Evolutionary conservation across 2,329 filamentous ascomycete genomes (phyloP), one percentile per base, ranked within the genome.

Genomic region (Gliomastix tumulicola): DNA sequence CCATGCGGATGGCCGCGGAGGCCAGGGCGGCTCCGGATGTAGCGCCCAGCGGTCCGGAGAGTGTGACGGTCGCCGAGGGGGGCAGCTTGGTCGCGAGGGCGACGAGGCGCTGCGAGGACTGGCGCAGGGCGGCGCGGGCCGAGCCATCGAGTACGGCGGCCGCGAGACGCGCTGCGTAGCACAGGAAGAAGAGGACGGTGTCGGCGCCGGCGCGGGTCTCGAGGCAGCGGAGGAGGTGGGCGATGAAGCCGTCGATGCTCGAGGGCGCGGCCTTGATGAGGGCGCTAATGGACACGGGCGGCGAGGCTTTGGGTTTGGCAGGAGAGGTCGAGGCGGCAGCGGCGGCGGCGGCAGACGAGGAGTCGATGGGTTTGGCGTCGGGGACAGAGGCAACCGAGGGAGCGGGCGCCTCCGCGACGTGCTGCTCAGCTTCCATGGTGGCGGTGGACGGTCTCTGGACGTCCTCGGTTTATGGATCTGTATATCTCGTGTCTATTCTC

Each of bases 191-290:
- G 48, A 89, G 76, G 43, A 80, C 67, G 34, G 75, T 73, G 61
- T 88, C 84, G 56, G 82, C 77, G 51, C 84, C 83, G 23, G 71
- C 59, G 31, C 83, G 77, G 9, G 81, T 83, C 44, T 77, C 72
- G 48, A 88, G 67, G 53, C 84, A 76, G 45, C 78, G 78, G 51
- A 71, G 63, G 34, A 80, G 66, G 56, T 71, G 70, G 19, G 66
- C 54, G 43, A 81, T 56, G 53, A 77, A 73, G 55, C 59, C 63
- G 52, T 79, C 74, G 48, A 65, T 23, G 49, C 43, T 45, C 25
- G 43, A 41, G 16, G 53, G 49, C 10, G 39, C 43, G n/a, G 44
- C 43, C 19, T 41, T 37, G 20, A 49, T 17, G 27, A 39, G 36
- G 12, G 33, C 30, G 28, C 34, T 35, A 35, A 40, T 32, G 40